Evolutionary conservation across 2,329 filamentous ascomycete species (phyloP).

Genomic region (Madurella fahalii): DNA sequence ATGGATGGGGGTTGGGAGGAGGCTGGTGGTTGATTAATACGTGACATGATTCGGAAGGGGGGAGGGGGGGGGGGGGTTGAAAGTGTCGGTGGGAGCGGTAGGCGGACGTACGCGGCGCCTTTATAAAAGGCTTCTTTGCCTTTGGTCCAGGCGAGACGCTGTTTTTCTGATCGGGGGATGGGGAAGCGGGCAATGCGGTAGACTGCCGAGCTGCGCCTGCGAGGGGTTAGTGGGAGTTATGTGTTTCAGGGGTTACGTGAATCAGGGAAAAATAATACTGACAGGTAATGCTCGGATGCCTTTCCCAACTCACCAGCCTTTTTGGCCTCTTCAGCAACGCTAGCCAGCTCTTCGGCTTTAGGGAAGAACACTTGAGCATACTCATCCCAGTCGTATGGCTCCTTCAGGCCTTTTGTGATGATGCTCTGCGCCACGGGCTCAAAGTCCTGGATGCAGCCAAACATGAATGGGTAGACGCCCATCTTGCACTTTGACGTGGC

Average conservation of each 20-base stretch:
- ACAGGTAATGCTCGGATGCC: slow-evolving; percentile 33
- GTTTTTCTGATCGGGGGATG: slow-evolving; percentile 29
- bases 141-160: slow-evolving; percentile 28
- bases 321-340: slow-evolving; percentile 10
- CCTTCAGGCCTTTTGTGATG: slow-evolving; percentile 20
- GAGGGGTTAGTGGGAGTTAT: too few species aligned
- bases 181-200: slow-evolving; percentile 36
- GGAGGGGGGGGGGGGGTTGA: neutral
- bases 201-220: slow-evolving; percentile 31
- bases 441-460: slow-evolving; percentile 30
- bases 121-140: slow-evolving; percentile 30
- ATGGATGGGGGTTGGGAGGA: slow-evolving; percentile 29
- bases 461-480: slow-evolving; percentile 37
- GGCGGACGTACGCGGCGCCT: slow-evolving; percentile 26
- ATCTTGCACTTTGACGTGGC: slow-evolving; percentile 15
- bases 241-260: neutral
- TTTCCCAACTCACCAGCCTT: slow-evolving; percentile 25
- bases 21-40: neutral
- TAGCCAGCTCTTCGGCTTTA: slow-evolving; percentile 29
- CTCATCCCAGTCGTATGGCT: slow-evolving; percentile 34
- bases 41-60: neutral
- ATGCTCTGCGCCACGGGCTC: slow-evolving; percentile 31
- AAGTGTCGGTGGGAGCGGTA: too few species aligned
- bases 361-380: slow-evolving; percentile 34
- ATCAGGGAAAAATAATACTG: slow-evolving; percentile 3